A percentile compares a stretch with the other conserved stretches of the same genome.
These are phyloP conservation scores for Aspergillus phoenicis DNA, from an alignment of 2,329 filamentous ascomycete species.

Conservation along the genomic window DNA sequence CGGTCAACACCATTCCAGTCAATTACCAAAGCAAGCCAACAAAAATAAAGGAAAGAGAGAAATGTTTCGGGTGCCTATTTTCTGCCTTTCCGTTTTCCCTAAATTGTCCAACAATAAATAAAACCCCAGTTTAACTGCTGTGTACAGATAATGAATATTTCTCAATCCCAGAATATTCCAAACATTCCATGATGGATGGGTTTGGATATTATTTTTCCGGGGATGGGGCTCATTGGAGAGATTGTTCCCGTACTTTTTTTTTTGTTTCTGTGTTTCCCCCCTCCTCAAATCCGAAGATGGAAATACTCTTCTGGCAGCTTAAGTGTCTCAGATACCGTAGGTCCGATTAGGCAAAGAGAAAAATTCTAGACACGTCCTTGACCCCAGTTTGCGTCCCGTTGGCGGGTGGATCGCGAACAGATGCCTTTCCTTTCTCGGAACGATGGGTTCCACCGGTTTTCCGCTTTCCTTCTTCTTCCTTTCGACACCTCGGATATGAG, in stretches of 20 bases:
- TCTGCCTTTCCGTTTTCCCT: background rate
- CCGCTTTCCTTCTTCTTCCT: background rate
- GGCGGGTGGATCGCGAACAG: conserved; percentile 12
- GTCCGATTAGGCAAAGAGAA: conserved; percentile 15
- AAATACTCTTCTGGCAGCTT: background rate
- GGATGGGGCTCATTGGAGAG: background rate
- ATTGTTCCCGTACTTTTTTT: conserved; percentile 13
- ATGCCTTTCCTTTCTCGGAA: conserved; percentile 9
- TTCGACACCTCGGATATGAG: background rate
- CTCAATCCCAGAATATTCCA: background rate
- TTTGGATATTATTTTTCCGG: background rate
- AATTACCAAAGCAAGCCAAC: too few relatives aligned
- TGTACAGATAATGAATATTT: background rate
- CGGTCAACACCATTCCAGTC: conserved; percentile 5
- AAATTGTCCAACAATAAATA: background rate
- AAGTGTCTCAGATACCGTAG: conserved; percentile 17
- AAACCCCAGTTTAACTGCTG: background rate
- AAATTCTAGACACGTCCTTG: conserved; percentile 21
- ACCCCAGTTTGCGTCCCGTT: conserved; percentile 9
- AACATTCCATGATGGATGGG: background rate
- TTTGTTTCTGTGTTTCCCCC: background rate
- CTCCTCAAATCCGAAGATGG: background rate
- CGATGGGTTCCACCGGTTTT: background rate
- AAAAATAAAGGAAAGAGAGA: background rate
- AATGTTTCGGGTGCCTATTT: background rate